A percentile compares a stretch with the other conserved stretches of the same genome.
Conservation (phyloP, 306 rosid genomes). For the Rubus parviflorus region DNA sequence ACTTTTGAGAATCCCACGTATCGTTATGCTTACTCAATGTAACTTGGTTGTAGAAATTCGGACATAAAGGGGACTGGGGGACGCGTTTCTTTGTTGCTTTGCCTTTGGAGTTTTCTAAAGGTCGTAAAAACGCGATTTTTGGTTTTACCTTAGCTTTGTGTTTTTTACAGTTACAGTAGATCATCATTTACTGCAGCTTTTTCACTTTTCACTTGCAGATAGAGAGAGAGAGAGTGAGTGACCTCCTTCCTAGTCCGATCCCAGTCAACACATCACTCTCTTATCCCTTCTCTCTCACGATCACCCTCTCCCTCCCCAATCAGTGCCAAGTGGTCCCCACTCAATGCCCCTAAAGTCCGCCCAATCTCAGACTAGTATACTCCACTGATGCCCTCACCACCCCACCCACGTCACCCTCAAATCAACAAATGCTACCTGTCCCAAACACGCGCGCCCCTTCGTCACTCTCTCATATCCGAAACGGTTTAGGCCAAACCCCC, state of each 20-base stretch:
- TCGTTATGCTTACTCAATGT: neutral
- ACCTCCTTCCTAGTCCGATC: neutral
- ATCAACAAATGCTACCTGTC: neutral
- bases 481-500: neutral
- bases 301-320: conserved; percentile 3
- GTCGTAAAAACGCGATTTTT: no score
- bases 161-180: neutral
- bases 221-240: neutral
- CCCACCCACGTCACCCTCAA: conserved; percentile 11
- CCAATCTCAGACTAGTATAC: neutral
- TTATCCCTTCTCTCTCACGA: conserved; percentile 24
- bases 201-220: neutral
- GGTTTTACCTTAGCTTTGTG: no score
- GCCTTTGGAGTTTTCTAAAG: no score
- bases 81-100: no score
- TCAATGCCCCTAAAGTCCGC: neutral
- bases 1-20: no score
- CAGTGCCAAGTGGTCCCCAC: neutral
- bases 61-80: no score
- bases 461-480: neutral
- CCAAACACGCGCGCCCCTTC: neutral
- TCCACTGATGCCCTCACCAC: neutral
- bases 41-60: neutral
- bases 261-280: conserved; percentile 37
- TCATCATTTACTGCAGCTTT: no score